Evolutionary conservation across 306 rosid genomes (phyloP).

Genomic region (Pueraria montana): DNA sequence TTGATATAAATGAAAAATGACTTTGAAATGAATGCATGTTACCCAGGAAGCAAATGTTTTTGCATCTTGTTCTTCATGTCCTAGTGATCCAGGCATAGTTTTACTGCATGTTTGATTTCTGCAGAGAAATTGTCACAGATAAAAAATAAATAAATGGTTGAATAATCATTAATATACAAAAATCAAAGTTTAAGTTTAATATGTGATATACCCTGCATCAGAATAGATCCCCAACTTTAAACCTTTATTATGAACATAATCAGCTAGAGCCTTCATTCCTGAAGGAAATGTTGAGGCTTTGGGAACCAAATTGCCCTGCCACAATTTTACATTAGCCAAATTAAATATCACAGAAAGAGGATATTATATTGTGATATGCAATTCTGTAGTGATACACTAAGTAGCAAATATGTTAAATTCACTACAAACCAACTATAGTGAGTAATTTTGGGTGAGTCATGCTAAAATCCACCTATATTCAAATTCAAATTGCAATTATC

Average conservation of each 20-base stretch:
- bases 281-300: constrained; percentile 76
- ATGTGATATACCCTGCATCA: constrained; percentile 76
- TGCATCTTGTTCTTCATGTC: constrained; percentile 82
- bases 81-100: constrained; percentile 82
- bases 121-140: constrained; percentile 28
- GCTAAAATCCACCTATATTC: background rate
- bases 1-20: background rate
- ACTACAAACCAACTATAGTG: background rate
- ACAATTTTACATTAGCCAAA: background rate
- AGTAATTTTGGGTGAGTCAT: background rate
- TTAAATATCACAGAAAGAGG: constrained; percentile 7
- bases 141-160: constrained; percentile 28
- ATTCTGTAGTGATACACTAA: background rate
- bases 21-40: constrained; percentile 23
- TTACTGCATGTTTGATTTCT: constrained; percentile 75
- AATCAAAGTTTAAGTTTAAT: background rate
- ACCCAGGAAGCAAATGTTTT: constrained; percentile 87
- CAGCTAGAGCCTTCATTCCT: constrained; percentile 78
- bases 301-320: constrained; percentile 76
- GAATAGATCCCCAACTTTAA: constrained; percentile 83
- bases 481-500: background rate
- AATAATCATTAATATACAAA: background rate
- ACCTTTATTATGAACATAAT: constrained; percentile 81
- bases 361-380: background rate
- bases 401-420: background rate